These are phyloP conservation scores for Mucor irregularis DNA, from an alignment of 371 early-diverging fungal species.

Conservation along the genomic window DNA sequence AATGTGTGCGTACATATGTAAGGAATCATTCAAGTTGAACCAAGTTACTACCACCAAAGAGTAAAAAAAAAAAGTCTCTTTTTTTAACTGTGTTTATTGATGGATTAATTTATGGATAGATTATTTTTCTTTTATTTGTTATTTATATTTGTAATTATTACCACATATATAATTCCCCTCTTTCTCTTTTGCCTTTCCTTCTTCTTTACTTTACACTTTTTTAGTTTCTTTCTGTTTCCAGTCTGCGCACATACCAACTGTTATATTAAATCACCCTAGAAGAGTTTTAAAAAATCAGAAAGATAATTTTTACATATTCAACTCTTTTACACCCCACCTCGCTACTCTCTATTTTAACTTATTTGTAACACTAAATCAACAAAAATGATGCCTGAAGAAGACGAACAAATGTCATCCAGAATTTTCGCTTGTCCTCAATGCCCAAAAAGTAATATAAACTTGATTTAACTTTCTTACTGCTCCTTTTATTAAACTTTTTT, in stretches of 20 bases:
- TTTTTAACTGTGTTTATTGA: constrained; percentile 9
- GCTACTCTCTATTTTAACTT: background rate
- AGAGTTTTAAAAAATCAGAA: too few species aligned
- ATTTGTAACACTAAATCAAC: constrained; percentile 1
- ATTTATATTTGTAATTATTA: constrained; percentile 4
- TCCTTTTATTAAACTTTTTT: background rate
- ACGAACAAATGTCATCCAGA: constrained; percentile 25
- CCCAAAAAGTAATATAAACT: constrained; percentile 39
- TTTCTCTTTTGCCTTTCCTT: constrained; percentile 3
- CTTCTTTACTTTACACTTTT: constrained; percentile 21
- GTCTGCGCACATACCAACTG: too few species aligned
- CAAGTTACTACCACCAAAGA: background rate
- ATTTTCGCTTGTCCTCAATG: constrained; percentile 50
- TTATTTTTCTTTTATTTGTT: constrained; percentile 21
- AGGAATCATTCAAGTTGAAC: background rate
- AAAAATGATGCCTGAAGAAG: constrained; percentile 21
- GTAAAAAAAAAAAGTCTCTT: constrained; percentile 1
- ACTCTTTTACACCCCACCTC: background rate
- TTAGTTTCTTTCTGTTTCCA: constrained; percentile 10
- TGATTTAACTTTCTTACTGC: background rate
- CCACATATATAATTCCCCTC: constrained; percentile 12
- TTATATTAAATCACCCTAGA: too few species aligned
- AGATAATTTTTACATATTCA: constrained; percentile 3
- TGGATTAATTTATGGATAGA: constrained; percentile 35
- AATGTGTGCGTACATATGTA: background rate